Evolutionary conservation across 176 grass and related monocot species (phyloP), one percentile per base, ranked within the genome.

Genomic region (Bolboschoenus planiculmis): DNA sequence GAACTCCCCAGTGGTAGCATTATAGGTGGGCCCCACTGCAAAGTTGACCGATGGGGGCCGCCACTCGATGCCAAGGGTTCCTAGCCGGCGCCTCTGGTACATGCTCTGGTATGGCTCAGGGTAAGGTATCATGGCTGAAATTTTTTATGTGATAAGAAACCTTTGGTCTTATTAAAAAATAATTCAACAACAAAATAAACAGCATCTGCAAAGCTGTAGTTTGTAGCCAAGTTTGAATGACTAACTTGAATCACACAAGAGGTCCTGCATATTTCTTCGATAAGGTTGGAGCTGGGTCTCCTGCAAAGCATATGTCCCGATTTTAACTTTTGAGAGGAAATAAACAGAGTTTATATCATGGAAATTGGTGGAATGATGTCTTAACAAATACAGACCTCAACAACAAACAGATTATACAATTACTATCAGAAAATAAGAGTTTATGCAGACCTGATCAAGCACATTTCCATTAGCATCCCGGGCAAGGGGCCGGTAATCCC

Each of bases 51-150:
- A 82, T 14, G 90, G 92, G 62, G 95, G 90, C 24, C 92, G 87
- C 95, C 95, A 98, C 84, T 98, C 95, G 27, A 93, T 62, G 86
- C 95, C 95, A 57, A 98, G 59, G 59, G 89, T 89, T 78, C 95
- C 95, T 70, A 95, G 85, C 44, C 95, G 90, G 2, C 90, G 92
- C 78, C 86, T 88, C 86, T 98, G 95, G 82, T 91, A 98, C 87
- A 93, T 93, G 89, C 87, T 95, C 84, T 98, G 95, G 80, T 91
- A 98, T 51, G 92, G 90, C 82, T 98, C 95, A 62, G 92, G 87
- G 81, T 98, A 98, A 55, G 95, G 95, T 70, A 98, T 98, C 87
- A 98, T 98, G 80, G 85, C 95, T 98, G 89, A 85, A 90, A 63
- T 62, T 2, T 47, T 47, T 71, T 60, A 72, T 54, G 61, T 40